Percentiles rank a stretch among this genome's conserved stretches.
Evolutionary conservation across 1,139 yeast genomes (phyloP).

Genomic region (Suhomyces terraborum): DNA sequence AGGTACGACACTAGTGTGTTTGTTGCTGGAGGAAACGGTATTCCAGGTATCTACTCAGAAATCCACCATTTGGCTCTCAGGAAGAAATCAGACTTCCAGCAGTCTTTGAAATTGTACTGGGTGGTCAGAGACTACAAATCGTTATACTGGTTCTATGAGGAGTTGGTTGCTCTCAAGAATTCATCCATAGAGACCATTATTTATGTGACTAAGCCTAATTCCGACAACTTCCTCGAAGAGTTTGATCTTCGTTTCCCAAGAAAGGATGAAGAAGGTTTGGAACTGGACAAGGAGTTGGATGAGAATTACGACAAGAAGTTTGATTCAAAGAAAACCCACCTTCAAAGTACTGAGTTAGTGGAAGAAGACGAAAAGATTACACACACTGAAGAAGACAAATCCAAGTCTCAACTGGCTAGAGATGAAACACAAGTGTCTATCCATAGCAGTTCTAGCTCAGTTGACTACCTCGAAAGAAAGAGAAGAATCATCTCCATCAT

Average conservation of each 20-base stretch:
- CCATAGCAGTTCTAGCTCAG: background rate
- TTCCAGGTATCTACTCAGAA: slow-evolving; percentile 50
- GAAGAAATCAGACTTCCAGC: slow-evolving; percentile 26
- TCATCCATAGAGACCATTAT: slow-evolving; percentile 38
- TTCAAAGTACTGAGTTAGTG: too few species aligned
- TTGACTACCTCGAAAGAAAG: slow-evolving; percentile 2
- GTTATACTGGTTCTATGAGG: slow-evolving; percentile 53
- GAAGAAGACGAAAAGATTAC: background rate
- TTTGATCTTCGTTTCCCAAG: slow-evolving; percentile 17
- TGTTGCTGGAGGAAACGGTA: slow-evolving; percentile 52
- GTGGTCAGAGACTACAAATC: slow-evolving; percentile 47
- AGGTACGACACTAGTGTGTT: slow-evolving; percentile 39
- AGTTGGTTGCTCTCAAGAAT: slow-evolving; percentile 38
- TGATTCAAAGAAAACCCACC: background rate
- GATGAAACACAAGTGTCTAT: slow-evolving; percentile 1
- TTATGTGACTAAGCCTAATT: slow-evolving; percentile 46
- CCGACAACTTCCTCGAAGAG: slow-evolving; percentile 21
- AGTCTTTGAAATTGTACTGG: slow-evolving; percentile 50
- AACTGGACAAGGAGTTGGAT: slow-evolving; percentile 6
- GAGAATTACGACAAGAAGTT: background rate
- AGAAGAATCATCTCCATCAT: slow-evolving; percentile 14
- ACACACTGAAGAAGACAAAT: background rate
- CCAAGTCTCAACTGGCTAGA: background rate
- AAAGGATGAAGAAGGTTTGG: slow-evolving; percentile 1
- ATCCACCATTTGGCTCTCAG: slow-evolving; percentile 28